Evolutionary conservation across 176 grass and related monocot species (phyloP).

Genomic region (Puya raimondii): DNA sequence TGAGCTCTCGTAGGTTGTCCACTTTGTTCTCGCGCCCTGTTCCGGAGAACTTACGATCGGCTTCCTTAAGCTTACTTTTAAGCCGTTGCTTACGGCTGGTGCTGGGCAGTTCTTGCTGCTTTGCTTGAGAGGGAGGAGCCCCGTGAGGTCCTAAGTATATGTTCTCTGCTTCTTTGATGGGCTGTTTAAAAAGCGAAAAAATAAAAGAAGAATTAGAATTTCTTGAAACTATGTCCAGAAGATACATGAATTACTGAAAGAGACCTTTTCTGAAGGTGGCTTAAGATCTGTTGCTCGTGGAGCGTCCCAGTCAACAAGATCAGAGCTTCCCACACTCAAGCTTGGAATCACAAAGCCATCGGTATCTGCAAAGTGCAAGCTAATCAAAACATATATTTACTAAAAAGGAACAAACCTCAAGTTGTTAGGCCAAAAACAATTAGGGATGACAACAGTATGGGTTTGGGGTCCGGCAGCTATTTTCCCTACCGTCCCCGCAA

Average conservation of each 20-base stretch:
- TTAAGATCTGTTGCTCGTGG: slow-evolving; percentile 34
- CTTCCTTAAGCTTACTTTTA: slow-evolving; percentile 59
- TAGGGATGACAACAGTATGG: too few relatives aligned
- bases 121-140: slow-evolving; percentile 49
- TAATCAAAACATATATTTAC: background rate
- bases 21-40: slow-evolving; percentile 39
- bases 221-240: background rate
- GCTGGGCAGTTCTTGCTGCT: slow-evolving; percentile 44
- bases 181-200: slow-evolving; percentile 23
- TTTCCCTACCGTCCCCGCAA: too few relatives aligned
- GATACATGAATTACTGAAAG: background rate
- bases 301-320: slow-evolving; percentile 52
- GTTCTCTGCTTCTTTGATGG: slow-evolving; percentile 55
- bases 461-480: too few relatives aligned
- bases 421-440: background rate
- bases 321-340: slow-evolving; percentile 53
- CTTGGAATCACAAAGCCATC: slow-evolving; percentile 91
- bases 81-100: slow-evolving; percentile 28
- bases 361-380: slow-evolving; percentile 51
- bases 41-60: slow-evolving; percentile 41
- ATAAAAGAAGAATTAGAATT: background rate
- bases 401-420: background rate
- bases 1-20: slow-evolving; percentile 30
- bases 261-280: slow-evolving; percentile 34
- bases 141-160: slow-evolving; percentile 90